phyloP scores from a whole-genome alignment of 1,139 yeast genomes.

The Debaryomycetaceae sp. region DNA sequence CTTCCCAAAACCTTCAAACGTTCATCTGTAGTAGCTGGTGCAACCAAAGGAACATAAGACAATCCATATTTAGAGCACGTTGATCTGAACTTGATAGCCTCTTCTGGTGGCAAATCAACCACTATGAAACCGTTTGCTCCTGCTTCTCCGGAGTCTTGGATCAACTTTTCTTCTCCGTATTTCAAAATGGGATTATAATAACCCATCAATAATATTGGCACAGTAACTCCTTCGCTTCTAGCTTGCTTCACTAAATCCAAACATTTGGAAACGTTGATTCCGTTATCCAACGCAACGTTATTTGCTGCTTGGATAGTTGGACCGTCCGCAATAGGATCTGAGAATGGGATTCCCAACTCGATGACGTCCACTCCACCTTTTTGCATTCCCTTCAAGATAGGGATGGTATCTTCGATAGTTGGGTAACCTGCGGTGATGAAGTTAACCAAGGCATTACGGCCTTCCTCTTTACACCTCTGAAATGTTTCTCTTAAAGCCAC shows the following conservation, averaged over 20 bases:
- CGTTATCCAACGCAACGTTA: slow-evolving; percentile 72
- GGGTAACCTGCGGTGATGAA: slow-evolving; percentile 97
- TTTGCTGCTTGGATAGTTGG: slow-evolving; percentile 93
- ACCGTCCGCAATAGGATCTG: slow-evolving; percentile 99
- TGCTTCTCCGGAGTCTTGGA: slow-evolving; percentile 71
- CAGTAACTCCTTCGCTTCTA: slow-evolving; percentile 75
- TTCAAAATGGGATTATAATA: slow-evolving; percentile 91
- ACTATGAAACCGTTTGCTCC: slow-evolving; percentile 96
- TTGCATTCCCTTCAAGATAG: slow-evolving; percentile 82
- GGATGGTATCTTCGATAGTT: slow-evolving; percentile 79
- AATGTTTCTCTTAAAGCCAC: slow-evolving; percentile 67
- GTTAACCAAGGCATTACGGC: slow-evolving; percentile 85
- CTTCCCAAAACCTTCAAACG: slow-evolving; percentile 73
- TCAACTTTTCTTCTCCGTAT: slow-evolving; percentile 84
- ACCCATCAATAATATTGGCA: slow-evolving; percentile 94
- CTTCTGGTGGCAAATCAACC: slow-evolving; percentile 97
- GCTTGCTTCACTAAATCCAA: slow-evolving; percentile 73
- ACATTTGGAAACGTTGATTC: slow-evolving; percentile 66
- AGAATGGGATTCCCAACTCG: slow-evolving; percentile 93
- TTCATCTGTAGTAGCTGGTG: slow-evolving; percentile 93
- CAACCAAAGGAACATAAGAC: slow-evolving; percentile 88
- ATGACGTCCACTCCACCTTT: slow-evolving; percentile 94
- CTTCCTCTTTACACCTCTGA: slow-evolving; percentile 64
- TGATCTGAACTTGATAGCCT: slow-evolving; percentile 82
- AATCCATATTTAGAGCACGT: slow-evolving; percentile 66